Percentiles rank a stretch among this genome's conserved stretches.
Conservation (phyloP, 805 yeast genomes). For the Diddensiella caesifluorescens region DNA sequence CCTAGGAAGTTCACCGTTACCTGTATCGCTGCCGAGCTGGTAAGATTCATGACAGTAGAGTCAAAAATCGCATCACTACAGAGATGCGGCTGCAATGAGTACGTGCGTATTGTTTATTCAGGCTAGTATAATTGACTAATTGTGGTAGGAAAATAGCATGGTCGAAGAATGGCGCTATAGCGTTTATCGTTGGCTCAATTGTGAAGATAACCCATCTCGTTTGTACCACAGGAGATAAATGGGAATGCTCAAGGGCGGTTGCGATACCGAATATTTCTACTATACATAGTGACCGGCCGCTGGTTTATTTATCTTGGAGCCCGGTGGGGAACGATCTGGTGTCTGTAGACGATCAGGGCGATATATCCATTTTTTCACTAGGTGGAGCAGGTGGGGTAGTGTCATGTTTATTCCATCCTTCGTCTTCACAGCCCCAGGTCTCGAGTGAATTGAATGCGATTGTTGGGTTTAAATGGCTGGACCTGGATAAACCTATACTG, state of each 20-base stretch:
- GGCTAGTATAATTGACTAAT: not conserved
- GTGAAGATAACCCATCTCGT: conserved; percentile 63
- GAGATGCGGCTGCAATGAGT: conserved; percentile 14
- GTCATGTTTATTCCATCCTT: conserved; percentile 20
- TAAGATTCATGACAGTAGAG: conserved; percentile 9
- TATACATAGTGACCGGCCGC: conserved; percentile 17
- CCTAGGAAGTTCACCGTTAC: too few relatives aligned
- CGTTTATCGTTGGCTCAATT: conserved; percentile 46
- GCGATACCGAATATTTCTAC: conserved; percentile 27
- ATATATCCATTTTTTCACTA: conserved; percentile 26
- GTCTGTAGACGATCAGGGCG: conserved; percentile 51
- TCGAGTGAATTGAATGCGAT: conserved; percentile 16
- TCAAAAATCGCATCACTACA: conserved; percentile 10
- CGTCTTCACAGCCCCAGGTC: conserved; percentile 4
- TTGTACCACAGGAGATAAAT: conserved; percentile 65
- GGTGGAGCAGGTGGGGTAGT: conserved; percentile 25
- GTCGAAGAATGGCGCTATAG: conserved; percentile 82
- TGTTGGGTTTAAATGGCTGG: conserved; percentile 66
- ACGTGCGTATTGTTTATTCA: conserved; percentile 3
- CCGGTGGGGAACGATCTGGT: conserved; percentile 77
- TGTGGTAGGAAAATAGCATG: conserved; percentile 47
- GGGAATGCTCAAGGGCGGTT: conserved; percentile 68
- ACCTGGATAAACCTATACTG: conserved; percentile 61
- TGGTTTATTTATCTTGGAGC: conserved; percentile 50
- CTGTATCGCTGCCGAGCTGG: too few relatives aligned